These are phyloP conservation scores for Pichia insulana DNA, from an alignment of 805 yeast genomes.

Conservation along the genomic window DNA sequence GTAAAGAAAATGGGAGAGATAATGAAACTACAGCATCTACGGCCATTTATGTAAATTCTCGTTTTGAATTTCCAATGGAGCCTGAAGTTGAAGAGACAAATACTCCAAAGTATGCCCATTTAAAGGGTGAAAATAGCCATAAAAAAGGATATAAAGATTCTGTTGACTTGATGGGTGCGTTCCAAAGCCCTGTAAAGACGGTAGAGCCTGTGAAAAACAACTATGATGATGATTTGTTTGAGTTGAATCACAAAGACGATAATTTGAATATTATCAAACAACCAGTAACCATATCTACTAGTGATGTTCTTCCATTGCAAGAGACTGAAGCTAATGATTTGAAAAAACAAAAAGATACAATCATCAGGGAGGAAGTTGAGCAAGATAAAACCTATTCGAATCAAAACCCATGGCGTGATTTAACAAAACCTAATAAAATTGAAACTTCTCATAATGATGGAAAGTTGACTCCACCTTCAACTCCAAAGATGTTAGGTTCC, in stretches of 20 bases:
- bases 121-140: slow-evolving; percentile 3
- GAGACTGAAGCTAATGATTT: neutral
- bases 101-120: slow-evolving; percentile 4
- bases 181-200: neutral
- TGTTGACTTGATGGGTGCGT: slow-evolving; percentile 9
- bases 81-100: neutral
- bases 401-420: neutral
- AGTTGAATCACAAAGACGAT: neutral
- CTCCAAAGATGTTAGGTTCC: no score
- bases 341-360: no score
- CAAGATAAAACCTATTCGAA: neutral
- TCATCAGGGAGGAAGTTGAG: no score
- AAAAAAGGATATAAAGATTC: slow-evolving; percentile 12
- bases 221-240: slow-evolving; percentile 11
- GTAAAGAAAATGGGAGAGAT: neutral
- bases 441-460: neutral
- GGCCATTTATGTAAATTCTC: slow-evolving; percentile 24
- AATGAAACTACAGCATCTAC: slow-evolving; percentile 10
- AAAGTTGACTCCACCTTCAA: neutral
- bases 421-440: neutral
- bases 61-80: slow-evolving; percentile 26
- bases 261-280: neutral
- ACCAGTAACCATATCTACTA: neutral
- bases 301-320: no score
- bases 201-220: neutral